Base-by-base conservation (phyloP, 495 filamentous ascomycete species). In the Bombardia bombarda region DNA sequence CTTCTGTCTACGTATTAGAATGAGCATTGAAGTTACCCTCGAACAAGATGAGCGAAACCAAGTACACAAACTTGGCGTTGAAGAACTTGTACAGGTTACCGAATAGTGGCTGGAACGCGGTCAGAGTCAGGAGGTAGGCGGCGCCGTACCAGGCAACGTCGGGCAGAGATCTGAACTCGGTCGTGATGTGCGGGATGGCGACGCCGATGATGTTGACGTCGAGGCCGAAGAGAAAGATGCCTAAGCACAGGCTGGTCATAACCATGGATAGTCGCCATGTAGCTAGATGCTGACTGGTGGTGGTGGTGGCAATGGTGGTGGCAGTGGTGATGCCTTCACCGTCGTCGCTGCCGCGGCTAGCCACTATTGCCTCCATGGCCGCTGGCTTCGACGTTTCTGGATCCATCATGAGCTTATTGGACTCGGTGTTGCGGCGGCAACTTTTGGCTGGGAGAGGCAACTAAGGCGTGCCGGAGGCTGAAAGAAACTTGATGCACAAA, bases 141-240 rank as follows among this genome's bases (percentile, higher is more conserved):
- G 64, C 52, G 7, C 69, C 72, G 45, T 79, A 26, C 71, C 72
- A 51, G 63, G 67, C 36, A 32, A 66, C 51, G 68, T 78, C 47
- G 62, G 70, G 30, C 56, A 56, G 45, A 32, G 53, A 53, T 18
- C 45, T 16, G 42, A 60, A 66, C 38, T 60, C 50, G 30, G 36
- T 45, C 6, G 63, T 64, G 43, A 66, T 62, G 21, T 47, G 46
- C 19, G 56, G 72, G 22, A 78, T 64, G 5, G 76, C 70, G 8
- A 74, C 74, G 2, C 73, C 57, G 31, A 80, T 71, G 43, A 80
- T 75, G 20, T 26, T 75, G 53, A 70, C 61, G 49, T 76, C 75
- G 32, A 80, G 63, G 12, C 74, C 75, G 14, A 73, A 67, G 33
- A 78, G 65, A 58, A 79, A 79, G 20, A 74, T 61, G 21, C 60